phyloP scores from a whole-genome alignment of 331 rosid species.

The Cucumis variabilis region DNA sequence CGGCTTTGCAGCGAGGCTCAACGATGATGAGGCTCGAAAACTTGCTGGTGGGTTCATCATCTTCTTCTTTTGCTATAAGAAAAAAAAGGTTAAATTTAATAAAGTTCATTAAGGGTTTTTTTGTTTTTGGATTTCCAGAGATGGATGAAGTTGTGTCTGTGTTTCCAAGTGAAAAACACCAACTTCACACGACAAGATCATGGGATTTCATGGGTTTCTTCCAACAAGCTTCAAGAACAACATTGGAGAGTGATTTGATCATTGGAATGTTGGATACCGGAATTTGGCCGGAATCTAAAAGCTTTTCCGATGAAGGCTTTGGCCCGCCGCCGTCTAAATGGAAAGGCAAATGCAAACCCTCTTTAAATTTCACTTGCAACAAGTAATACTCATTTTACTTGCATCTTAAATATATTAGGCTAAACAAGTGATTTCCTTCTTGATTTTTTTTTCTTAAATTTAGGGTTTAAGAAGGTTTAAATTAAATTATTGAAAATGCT shows the following conservation, averaged over 20 bases:
- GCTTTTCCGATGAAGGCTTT: constrained; percentile 54
- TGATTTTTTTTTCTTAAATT: too few relatives aligned
- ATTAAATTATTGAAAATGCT: too few relatives aligned
- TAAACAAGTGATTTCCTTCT: not conserved
- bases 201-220: constrained; percentile 71
- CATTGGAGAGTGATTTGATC: constrained; percentile 41
- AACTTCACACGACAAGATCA: constrained; percentile 59
- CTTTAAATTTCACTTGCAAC: constrained; percentile 59
- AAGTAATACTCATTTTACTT: constrained; percentile 41
- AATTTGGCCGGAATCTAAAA: constrained; percentile 62
- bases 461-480: too few relatives aligned
- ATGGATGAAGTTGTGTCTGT: constrained; percentile 56
- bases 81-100: too few relatives aligned
- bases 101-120: not conserved
- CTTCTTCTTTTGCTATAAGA: not conserved
- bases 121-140: constrained; percentile 28
- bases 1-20: constrained; percentile 59
- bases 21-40: constrained; percentile 51
- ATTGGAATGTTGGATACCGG: constrained; percentile 55
- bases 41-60: constrained; percentile 47
- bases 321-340: constrained; percentile 62
- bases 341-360: constrained; percentile 54
- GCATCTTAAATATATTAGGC: not conserved
- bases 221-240: constrained; percentile 24
- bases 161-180: constrained; percentile 39